A percentile compares a stretch with the other conserved stretches of the same genome.
Conservation (phyloP, 2,329 filamentous ascomycete genomes). For the Emmonsiellopsis sp. region DNA sequence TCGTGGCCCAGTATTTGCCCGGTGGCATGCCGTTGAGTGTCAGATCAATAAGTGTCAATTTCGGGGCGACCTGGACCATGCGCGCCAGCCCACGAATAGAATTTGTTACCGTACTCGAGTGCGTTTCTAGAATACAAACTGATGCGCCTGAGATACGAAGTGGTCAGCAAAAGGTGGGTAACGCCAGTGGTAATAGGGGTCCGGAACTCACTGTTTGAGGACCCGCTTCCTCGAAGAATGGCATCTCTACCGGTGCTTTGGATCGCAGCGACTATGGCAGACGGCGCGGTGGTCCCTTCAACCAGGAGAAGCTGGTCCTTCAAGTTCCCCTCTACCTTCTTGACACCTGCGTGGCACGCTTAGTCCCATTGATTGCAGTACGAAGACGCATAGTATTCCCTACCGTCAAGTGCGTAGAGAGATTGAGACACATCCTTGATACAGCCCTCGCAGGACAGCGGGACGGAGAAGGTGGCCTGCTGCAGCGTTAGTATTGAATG, state of each 20-base stretch:
- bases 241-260: slow-evolving; percentile 86
- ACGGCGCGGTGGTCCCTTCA: slow-evolving; percentile 82
- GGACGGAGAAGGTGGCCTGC: slow-evolving; percentile 89
- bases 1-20: slow-evolving; percentile 72
- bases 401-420: slow-evolving; percentile 62
- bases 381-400: slow-evolving; percentile 8
- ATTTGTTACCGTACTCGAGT: slow-evolving; percentile 50
- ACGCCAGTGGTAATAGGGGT: slow-evolving; percentile 4
- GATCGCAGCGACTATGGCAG: slow-evolving; percentile 78
- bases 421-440: slow-evolving; percentile 76
- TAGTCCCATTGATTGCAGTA: not conserved
- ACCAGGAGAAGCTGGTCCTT: slow-evolving; percentile 75
- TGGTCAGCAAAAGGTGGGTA: slow-evolving; percentile 1
- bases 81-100: slow-evolving; percentile 78
- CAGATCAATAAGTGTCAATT: slow-evolving; percentile 74
- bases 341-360: slow-evolving; percentile 50
- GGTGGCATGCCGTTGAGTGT: slow-evolving; percentile 73
- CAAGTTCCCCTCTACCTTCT: slow-evolving; percentile 72
- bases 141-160: slow-evolving; percentile 49
- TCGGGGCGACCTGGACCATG: slow-evolving; percentile 81
- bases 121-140: slow-evolving; percentile 91
- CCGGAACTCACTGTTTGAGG: slow-evolving; percentile 58
- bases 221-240: slow-evolving; percentile 81
- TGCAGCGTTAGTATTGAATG: slow-evolving; percentile 2
- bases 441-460: slow-evolving; percentile 83